Evolutionary conservation across 1,284 basidiomycete species (phyloP), one percentile per base, ranked within the genome.

Genomic region (Schizophyllum commune): DNA sequence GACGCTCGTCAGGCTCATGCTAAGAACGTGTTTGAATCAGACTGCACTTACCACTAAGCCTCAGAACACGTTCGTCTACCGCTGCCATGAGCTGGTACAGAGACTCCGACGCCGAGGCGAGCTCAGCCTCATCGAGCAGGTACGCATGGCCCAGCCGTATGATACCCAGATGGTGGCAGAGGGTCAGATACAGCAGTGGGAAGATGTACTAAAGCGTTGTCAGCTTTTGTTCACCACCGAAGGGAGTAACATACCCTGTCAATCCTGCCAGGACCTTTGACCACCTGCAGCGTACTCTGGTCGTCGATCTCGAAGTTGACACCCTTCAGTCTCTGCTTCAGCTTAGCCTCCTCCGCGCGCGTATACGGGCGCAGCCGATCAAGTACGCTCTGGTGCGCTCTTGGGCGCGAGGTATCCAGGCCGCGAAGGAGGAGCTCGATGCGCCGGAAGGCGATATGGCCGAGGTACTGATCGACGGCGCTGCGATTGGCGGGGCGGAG

Each of bases 391-490:
- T 59, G 47, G 34, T 58, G 39, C 22, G 15, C 33, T 33, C 33
- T 21, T n/a, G 53, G 22, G 17, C 47, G 19, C 15, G 61, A 69
- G 1, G 71, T 68, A 13, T 67, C 68, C 2, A 73, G 74, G 1
- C 72, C 74, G 9, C 75, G 71, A 15, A 77, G 66, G 1, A 77
- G 65, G 13, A 74, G 68, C 58, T 77, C 76, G 6, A 77, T 68
- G 51, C 71, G 64, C 66, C 68, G 72, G 52, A 76, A 74, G 3
- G 68, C 72, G 1, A 66, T 60, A 58, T 73, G 68, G 52, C 68
- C 68, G 21, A 78, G 70, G 64, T 78, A 79, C 39, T 71, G 66
- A 60, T 77, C 72, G 0, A 74, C 72, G 0, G 68, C 65, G 4
- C 69, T 62, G 15, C 71, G 61, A 57, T 77, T 77, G 0, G 65